Evolutionary conservation across 2,329 filamentous ascomycete species (phyloP), one percentile per base, ranked within the genome.

Genomic region (Phaeosphaeria sp.): DNA sequence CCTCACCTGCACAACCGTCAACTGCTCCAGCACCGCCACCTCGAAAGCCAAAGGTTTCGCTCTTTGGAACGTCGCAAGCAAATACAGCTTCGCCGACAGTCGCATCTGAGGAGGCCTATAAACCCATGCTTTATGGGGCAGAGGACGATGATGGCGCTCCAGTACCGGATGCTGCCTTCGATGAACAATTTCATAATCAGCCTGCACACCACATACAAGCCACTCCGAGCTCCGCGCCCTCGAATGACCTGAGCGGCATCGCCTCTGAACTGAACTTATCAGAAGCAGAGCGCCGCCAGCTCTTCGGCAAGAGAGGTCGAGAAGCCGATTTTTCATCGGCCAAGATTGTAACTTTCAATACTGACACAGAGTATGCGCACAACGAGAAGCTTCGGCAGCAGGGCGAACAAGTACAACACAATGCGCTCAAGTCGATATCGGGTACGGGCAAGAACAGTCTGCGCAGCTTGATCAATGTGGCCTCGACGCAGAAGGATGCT

Each of bases 301-400:
- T 98, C 3, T 94, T 98, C 72, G 94, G 94, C 1, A 90, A 93
- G 5, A 77, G 81, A 58, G 83, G 83, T 21, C 71, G 74, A 46
- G 74, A 74, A n/a, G 75, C 72, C 33, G 77, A 77, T 54, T 63
- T 80, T 7, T 81, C 85, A n/a, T 82, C 82, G 2, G 82, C 86
- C n/a, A 88, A 86, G 44, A 84, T 97, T 39, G 84, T 93, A 62
- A 93, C 90, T 70, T 97, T 97, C 84, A 92, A 96, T 79, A 93
- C 92, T 64, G 92, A 96, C 73, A 81, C 83, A 56, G 93, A 97
- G 79, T 98, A 98, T 76, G 86, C 85, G 22, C 87, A 90, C 69
- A 98, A 98, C 76, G 91, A 97, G 78, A 83, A 84, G 65, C 74
- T 96, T 21, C 86, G 92, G 11, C 85, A 88, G 18, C 81, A 86